phyloP scores from a whole-genome alignment of 23 red algal genomes.

The Gracilariopsis chorda region DNA sequence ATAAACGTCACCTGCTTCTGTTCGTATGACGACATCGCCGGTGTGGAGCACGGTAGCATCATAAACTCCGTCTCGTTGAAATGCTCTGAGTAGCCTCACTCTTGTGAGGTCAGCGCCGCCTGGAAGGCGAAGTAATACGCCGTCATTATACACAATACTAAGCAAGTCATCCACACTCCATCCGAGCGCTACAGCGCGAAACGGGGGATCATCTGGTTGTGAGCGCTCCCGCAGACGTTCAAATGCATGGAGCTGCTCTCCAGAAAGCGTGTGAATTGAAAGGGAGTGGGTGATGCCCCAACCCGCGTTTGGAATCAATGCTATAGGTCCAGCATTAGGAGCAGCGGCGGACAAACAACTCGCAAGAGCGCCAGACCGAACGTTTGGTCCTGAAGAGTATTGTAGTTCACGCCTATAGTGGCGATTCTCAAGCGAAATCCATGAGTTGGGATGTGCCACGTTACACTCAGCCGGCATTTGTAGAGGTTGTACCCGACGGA shows the following conservation, averaged over 20 bases:
- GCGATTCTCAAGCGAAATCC: slow-evolving; percentile 63
- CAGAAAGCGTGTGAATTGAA: slow-evolving; percentile 28
- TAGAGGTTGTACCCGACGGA: neutral
- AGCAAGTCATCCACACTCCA: slow-evolving; percentile 49
- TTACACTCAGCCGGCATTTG: neutral
- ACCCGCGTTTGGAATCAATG: slow-evolving; percentile 52
- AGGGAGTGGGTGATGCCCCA: slow-evolving; percentile 49
- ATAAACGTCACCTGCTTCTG: slow-evolving; percentile 35
- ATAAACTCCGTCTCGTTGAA: slow-evolving; percentile 36
- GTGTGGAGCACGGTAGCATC: slow-evolving; percentile 42
- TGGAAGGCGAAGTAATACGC: slow-evolving; percentile 32
- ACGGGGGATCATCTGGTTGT: slow-evolving; percentile 11
- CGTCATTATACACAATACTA: slow-evolving; percentile 68
- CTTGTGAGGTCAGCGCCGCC: neutral
- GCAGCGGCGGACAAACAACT: slow-evolving; percentile 18
- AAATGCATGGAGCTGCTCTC: neutral
- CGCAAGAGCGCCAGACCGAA: neutral
- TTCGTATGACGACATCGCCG: slow-evolving; percentile 39
- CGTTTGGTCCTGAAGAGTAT: neutral
- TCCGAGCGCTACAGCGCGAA: slow-evolving; percentile 52
- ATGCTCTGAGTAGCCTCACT: neutral
- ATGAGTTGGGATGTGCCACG: neutral
- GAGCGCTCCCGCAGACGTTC: slow-evolving; percentile 25
- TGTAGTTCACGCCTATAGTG: slow-evolving; percentile 38
- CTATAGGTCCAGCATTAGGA: slow-evolving; percentile 33